A percentile compares a stretch with the other conserved stretches of the same genome.
Evolutionary conservation across 805 yeast species (phyloP).

Genomic region (Cyberlindnera maritima): DNA sequence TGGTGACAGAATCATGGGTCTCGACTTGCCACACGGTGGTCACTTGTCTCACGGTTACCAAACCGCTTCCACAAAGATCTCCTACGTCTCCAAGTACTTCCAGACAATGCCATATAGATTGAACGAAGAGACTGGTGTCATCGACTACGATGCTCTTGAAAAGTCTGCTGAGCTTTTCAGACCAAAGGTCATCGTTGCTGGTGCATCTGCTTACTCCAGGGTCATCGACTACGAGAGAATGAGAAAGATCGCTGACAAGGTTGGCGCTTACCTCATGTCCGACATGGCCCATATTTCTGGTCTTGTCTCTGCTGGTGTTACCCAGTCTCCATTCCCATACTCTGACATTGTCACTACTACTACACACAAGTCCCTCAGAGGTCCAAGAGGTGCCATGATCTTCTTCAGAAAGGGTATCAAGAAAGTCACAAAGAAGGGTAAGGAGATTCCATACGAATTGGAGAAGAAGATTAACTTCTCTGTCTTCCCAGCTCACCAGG

Average conservation of each 20-base stretch:
- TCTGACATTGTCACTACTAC: conserved; percentile 98
- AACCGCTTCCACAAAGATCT: conserved; percentile 88
- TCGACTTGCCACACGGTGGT: conserved; percentile 98
- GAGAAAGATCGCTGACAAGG: conserved; percentile 94
- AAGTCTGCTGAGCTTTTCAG: conserved; percentile 87
- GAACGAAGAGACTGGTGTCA: conserved; percentile 85
- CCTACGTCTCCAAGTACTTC: conserved; percentile 93
- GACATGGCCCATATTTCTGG: conserved; percentile 99
- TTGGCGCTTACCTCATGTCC: conserved; percentile 92
- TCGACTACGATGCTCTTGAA: conserved; percentile 94
- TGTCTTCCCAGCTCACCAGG: conserved; percentile 99
- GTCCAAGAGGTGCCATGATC: conserved; percentile 99
- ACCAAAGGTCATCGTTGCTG: conserved; percentile 96
- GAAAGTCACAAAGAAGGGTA: conserved; percentile 86
- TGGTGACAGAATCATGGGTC: conserved; percentile 96
- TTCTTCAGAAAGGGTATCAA: conserved; percentile 96
- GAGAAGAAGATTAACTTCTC: conserved; percentile 96
- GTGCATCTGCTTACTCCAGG: conserved; percentile 97
- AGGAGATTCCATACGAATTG: conserved; percentile 85
- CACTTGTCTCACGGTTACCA: conserved; percentile 98
- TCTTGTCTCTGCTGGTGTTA: conserved; percentile 91
- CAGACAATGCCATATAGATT: conserved; percentile 99
- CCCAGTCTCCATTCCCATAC: conserved; percentile 93
- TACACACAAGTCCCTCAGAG: conserved; percentile 97
- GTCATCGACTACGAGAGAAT: conserved; percentile 94